A percentile compares a stretch with the other conserved stretches of the same genome.
These are phyloP conservation scores for Boeremia exigua DNA, from an alignment of 2,329 filamentous ascomycete species.

Conservation along the genomic window DNA sequence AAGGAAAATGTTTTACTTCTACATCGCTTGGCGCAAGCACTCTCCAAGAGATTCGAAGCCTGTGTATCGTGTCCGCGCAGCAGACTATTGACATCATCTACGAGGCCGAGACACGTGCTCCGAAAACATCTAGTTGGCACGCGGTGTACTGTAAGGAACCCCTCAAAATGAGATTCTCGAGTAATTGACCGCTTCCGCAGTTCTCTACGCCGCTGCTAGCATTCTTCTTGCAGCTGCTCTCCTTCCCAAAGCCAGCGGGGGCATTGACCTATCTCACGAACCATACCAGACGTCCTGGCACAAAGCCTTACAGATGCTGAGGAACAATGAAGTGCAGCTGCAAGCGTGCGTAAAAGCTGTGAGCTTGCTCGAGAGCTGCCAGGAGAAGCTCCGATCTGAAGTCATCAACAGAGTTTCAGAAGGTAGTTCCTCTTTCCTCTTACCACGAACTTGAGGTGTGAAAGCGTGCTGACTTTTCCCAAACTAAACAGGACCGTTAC, in stretches of 20 bases:
- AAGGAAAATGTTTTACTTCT: background rate
- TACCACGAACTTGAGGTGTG: background rate
- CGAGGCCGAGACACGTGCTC: background rate
- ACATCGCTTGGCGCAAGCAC: background rate
- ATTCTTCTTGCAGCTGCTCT: background rate
- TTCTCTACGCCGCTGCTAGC: background rate
- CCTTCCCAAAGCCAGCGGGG: background rate
- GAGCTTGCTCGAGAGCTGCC: background rate
- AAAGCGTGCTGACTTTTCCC: background rate
- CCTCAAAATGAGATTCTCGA: background rate
- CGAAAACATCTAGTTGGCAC: background rate
- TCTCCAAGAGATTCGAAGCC: background rate
- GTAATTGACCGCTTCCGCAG: background rate
- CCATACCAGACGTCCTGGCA: background rate
- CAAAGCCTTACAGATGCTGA: background rate
- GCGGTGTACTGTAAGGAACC: background rate
- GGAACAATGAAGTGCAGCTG: background rate
- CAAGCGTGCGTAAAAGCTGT: background rate
- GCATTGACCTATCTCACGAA: background rate
- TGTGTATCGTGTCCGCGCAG: background rate
- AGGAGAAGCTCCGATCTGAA: background rate
- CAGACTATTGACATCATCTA: background rate
- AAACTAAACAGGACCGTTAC: background rate
- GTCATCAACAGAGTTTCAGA: too few species aligned
- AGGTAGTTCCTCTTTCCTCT: background rate